Percentiles rank a stretch among this genome's conserved stretches.
Conservation (phyloP, 371 early-diverging fungal species). For the Mortierella polycephala region DNA sequence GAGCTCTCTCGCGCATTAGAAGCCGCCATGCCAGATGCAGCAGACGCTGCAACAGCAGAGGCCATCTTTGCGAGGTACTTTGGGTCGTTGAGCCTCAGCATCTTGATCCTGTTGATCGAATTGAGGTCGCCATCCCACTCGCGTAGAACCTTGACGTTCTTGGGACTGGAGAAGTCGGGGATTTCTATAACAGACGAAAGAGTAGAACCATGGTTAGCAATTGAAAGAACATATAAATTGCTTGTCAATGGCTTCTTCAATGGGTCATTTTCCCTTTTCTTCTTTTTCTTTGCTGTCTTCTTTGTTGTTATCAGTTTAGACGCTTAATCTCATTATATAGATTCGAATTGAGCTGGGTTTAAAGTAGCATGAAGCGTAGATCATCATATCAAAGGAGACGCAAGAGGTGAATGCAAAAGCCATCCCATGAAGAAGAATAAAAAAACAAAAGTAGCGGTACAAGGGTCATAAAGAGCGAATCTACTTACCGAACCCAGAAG, state of each 20-base stretch:
- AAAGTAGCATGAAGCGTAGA: constrained; percentile 44
- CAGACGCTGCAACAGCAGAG: constrained; percentile 26
- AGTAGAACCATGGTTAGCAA: background rate
- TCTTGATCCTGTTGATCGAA: constrained; percentile 48
- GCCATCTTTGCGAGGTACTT: constrained; percentile 39
- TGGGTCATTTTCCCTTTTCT: background rate
- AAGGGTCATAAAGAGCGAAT: background rate
- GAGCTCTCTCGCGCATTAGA: constrained; percentile 23
- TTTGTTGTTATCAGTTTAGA: constrained; percentile 21
- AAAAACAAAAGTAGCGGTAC: background rate
- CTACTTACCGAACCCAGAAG: constrained; percentile 66
- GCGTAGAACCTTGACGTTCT: constrained; percentile 61
- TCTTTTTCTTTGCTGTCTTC: background rate
- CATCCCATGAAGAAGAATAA: background rate
- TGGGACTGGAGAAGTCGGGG: constrained; percentile 68
- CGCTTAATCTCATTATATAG: constrained; percentile 42
- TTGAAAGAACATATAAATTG: background rate
- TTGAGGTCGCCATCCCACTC: constrained; percentile 73
- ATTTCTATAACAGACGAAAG: constrained; percentile 55
- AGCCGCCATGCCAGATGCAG: constrained; percentile 20
- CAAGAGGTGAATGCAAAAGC: too few species aligned
- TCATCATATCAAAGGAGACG: constrained; percentile 29
- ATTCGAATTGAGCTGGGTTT: constrained; percentile 55
- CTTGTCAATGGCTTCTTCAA: background rate
- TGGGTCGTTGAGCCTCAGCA: constrained; percentile 45